These are phyloP conservation scores for Lunularia cruciata DNA, from an alignment of 225 moss, liverwort and hornwort genomes.

Conservation along the genomic window DNA sequence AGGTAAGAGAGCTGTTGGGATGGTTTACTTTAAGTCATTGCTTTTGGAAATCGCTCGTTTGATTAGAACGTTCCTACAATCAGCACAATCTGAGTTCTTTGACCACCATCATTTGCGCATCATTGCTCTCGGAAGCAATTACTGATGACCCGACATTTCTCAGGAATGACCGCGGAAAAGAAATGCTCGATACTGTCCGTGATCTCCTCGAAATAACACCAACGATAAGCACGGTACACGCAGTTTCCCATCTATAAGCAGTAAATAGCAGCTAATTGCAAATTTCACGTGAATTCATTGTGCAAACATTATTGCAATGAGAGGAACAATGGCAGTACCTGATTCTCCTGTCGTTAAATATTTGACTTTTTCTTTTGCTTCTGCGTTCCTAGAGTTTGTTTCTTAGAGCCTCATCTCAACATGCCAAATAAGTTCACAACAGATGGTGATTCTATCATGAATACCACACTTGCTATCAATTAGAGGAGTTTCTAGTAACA, in stretches of 20 bases:
- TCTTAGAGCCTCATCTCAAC: no score
- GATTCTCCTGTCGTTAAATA: no score
- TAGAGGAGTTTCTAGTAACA: no score
- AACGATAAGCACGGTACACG: conserved; percentile 75
- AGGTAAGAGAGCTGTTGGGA: conserved; percentile 46
- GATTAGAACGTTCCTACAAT: no score
- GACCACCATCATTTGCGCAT: background rate
- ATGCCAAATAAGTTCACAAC: no score
- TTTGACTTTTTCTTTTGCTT: no score
- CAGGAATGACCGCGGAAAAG: conserved; percentile 93
- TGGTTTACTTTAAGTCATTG: no score
- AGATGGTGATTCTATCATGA: no score
- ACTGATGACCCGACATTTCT: background rate
- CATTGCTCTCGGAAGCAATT: background rate
- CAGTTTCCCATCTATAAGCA: background rate
- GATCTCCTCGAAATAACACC: conserved; percentile 75
- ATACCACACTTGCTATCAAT: no score
- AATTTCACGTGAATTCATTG: background rate
- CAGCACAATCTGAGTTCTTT: no score
- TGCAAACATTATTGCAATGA: background rate
- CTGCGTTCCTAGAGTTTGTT: no score
- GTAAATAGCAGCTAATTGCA: background rate
- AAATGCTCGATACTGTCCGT: conserved; percentile 89
- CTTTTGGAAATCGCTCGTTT: no score
- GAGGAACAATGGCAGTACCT: background rate